phyloP scores from a whole-genome alignment of 257 asterid genomes.

The Plantago elongata region DNA sequence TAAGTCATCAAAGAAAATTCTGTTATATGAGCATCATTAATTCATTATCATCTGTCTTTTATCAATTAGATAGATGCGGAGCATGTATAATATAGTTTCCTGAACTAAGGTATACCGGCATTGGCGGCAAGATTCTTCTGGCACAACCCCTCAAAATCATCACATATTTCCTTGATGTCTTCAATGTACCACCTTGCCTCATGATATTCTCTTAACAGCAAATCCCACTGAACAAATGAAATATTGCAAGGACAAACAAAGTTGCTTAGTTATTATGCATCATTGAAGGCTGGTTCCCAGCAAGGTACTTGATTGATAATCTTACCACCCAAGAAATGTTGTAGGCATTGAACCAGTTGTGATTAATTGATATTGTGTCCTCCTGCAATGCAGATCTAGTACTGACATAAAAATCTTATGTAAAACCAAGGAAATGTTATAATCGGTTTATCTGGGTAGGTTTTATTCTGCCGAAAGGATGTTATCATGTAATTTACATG shows the following conservation, averaged over 20 bases:
- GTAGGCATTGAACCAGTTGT: slow-evolving; percentile 92
- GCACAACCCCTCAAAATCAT: slow-evolving; percentile 90
- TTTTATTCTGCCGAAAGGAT: not conserved
- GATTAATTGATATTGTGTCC: slow-evolving; percentile 91
- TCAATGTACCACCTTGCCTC: slow-evolving; percentile 82
- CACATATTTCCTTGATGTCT: slow-evolving; percentile 81
- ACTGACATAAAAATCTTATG: slow-evolving; percentile 19
- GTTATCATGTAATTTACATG: not conserved
- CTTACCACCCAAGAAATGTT: slow-evolving; percentile 86
- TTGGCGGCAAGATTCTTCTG: slow-evolving; percentile 95
- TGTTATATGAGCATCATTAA: no score
- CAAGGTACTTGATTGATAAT: not conserved
- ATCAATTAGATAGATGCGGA: not conserved
- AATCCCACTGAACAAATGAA: slow-evolving; percentile 66
- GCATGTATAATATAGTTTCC: not conserved
- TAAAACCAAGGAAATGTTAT: slow-evolving; percentile 1
- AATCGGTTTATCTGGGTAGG: not conserved
- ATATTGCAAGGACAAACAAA: slow-evolving; percentile 8
- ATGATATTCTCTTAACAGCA: slow-evolving; percentile 77
- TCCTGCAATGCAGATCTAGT: slow-evolving; percentile 48
- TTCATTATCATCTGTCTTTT: no score
- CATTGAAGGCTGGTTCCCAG: no score
- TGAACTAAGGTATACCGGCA: slow-evolving; percentile 46
- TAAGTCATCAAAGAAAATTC: no score
- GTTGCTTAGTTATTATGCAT: no score